phyloP scores from a whole-genome alignment of 176 grass and related monocot species.

The Oryza meyeriana region DNA sequence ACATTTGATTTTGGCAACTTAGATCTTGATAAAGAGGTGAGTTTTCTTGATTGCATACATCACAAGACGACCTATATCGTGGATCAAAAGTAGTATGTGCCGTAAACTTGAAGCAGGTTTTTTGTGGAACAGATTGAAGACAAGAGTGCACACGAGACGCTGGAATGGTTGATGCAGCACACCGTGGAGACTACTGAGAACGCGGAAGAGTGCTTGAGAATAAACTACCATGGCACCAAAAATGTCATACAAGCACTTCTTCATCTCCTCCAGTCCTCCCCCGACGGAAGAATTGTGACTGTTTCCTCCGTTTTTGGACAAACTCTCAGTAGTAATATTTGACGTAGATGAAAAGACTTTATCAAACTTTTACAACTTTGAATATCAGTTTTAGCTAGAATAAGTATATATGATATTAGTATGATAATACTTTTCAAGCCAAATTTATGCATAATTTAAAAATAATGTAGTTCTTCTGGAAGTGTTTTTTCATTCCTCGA shows the following conservation, averaged over 20 bases:
- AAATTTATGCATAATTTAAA: no score
- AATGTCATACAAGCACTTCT: conserved; percentile 31
- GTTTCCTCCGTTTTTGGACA: conserved; percentile 37
- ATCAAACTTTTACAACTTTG: no score
- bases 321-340: conserved; percentile 30
- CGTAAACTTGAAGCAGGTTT: not conserved
- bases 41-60: not conserved
- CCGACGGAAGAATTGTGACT: conserved; percentile 39
- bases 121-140: not conserved
- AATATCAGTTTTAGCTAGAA: no score
- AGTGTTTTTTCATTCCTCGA: no score
- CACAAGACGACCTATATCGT: not conserved
- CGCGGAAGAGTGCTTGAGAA: conserved; percentile 35
- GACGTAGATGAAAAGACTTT: no score
- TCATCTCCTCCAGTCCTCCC: conserved; percentile 35
- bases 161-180: not conserved
- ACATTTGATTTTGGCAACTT: not conserved
- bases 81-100: not conserved
- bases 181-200: conserved; percentile 16
- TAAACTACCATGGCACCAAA: conserved; percentile 51
- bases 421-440: no score
- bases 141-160: not conserved
- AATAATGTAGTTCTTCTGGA: no score
- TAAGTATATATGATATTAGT: no score
- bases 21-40: not conserved